phyloP scores from a whole-genome alignment of 1,284 basidiomycete species.

The Ceraceosorus guamensis region DNA sequence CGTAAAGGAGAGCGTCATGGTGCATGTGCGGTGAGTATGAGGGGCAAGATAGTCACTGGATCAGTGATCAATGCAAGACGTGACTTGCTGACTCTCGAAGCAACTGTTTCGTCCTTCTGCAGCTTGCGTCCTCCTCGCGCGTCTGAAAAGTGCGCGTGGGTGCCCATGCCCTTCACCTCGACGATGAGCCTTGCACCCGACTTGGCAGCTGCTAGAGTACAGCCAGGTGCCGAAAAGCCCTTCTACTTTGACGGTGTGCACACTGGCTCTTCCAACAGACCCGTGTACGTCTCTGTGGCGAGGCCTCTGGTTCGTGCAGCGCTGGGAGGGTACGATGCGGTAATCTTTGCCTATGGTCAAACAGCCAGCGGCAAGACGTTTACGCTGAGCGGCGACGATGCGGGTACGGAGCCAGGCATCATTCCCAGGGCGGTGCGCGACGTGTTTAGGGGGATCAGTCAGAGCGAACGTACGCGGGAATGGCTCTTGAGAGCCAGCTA shows the following conservation, averaged over 20 bases:
- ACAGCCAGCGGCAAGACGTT: slow-evolving; percentile 49
- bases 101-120: slow-evolving; percentile 1
- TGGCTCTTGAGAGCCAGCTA: slow-evolving; percentile 90
- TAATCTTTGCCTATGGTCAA: slow-evolving; percentile 44
- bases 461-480: slow-evolving; percentile 56
- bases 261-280: slow-evolving; percentile 73
- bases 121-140: slow-evolving; percentile 23
- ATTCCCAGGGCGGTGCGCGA: slow-evolving; percentile 37
- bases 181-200: slow-evolving; percentile 25
- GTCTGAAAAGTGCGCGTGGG: slow-evolving; percentile 36
- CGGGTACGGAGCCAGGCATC: slow-evolving; percentile 52
- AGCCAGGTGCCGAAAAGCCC: slow-evolving; percentile 26
- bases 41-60: background rate
- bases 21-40: slow-evolving; percentile 28
- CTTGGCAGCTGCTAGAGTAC: slow-evolving; percentile 19
- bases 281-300: slow-evolving; percentile 75
- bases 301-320: slow-evolving; percentile 63
- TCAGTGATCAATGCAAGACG: background rate
- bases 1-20: too few relatives aligned
- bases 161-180: slow-evolving; percentile 16
- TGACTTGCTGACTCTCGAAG: too few relatives aligned
- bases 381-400: slow-evolving; percentile 30
- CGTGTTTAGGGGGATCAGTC: slow-evolving; percentile 51
- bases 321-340: slow-evolving; percentile 40
- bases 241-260: slow-evolving; percentile 61